phyloP scores from a whole-genome alignment of 2,329 filamentous ascomycete species.

The Zopfia rhizophila region DNA sequence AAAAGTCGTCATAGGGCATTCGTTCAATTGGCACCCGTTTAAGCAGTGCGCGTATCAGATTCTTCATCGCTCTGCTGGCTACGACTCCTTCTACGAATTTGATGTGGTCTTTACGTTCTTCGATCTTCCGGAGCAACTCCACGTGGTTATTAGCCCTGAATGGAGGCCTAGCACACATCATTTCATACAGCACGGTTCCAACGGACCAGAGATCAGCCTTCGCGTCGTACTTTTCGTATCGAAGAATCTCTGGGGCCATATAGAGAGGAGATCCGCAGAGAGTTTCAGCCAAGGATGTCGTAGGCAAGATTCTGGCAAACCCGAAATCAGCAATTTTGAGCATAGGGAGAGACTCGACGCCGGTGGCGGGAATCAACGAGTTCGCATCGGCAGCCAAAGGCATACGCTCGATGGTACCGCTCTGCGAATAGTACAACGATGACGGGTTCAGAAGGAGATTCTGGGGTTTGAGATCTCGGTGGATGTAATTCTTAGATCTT shows the following conservation, averaged over 20 bases:
- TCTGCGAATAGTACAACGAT: constrained; percentile 70
- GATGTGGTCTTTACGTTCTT: constrained; percentile 86
- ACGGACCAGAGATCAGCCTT: constrained; percentile 98
- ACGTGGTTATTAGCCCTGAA: constrained; percentile 96
- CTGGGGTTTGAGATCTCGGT: constrained; percentile 97
- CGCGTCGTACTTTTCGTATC: constrained; percentile 97
- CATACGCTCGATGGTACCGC: constrained; percentile 61
- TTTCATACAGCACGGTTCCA: constrained; percentile 93
- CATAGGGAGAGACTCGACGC: constrained; percentile 88
- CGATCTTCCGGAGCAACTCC: constrained; percentile 90
- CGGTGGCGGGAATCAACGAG: constrained; percentile 82
- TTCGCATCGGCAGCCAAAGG: constrained; percentile 83
- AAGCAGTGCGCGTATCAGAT: constrained; percentile 80
- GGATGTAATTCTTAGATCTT: constrained; percentile 84
- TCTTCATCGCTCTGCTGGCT: constrained; percentile 80
- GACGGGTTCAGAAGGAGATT: constrained; percentile 92
- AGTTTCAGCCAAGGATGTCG: constrained; percentile 92
- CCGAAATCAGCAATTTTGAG: constrained; percentile 98
- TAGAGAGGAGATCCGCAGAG: constrained; percentile 96
- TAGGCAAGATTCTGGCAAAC: constrained; percentile 92
- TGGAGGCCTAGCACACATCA: constrained; percentile 89
- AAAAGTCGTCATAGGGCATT: constrained; percentile 87
- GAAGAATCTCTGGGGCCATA: constrained; percentile 97
- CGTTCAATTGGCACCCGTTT: constrained; percentile 88
- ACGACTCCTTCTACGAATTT: constrained; percentile 79